These are phyloP conservation scores for Suillus americanus DNA, from an alignment of 768 basidiomycete genomes.

Conservation along the genomic window DNA sequence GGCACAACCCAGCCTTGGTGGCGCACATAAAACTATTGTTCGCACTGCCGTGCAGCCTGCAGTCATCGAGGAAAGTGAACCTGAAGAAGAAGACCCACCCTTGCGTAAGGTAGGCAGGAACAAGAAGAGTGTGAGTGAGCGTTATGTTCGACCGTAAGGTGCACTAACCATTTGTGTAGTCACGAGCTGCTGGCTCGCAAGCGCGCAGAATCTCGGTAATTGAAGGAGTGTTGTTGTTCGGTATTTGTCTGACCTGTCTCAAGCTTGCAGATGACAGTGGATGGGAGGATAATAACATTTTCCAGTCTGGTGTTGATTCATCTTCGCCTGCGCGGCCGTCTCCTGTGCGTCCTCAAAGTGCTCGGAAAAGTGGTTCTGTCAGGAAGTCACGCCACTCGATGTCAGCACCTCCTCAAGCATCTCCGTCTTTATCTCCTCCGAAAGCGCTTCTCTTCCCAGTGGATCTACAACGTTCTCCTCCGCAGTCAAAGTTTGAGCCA, in stretches of 20 bases:
- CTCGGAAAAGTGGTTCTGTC: conserved; percentile 37
- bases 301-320: conserved; percentile 89
- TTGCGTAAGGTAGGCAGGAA: conserved; percentile 59
- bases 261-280: conserved; percentile 66
- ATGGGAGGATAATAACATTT: conserved; percentile 90
- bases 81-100: conserved; percentile 64
- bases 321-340: conserved; percentile 73
- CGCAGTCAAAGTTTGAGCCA: conserved; percentile 58
- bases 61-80: conserved; percentile 74
- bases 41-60: conserved; percentile 39
- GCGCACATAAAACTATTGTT: conserved; percentile 38
- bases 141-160: conserved; percentile 5
- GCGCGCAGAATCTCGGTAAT: conserved; percentile 55
- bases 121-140: conserved; percentile 52
- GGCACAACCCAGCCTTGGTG: conserved; percentile 68
- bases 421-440: conserved; percentile 42
- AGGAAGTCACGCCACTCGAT: conserved; percentile 67
- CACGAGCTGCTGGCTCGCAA: conserved; percentile 49
- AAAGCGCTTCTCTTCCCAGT: conserved; percentile 25
- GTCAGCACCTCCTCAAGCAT: conserved; percentile 65
- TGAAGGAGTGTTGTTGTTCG: conserved; percentile 25
- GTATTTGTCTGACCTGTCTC: conserved; percentile 6
- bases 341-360: conserved; percentile 45
- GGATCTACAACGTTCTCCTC: conserved; percentile 40
- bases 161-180: conserved; percentile 28